Percentiles rank a stretch among this genome's conserved stretches.
Conservation (phyloP, 148 eudicot genomes). For the Vaccinium corymbosum region DNA sequence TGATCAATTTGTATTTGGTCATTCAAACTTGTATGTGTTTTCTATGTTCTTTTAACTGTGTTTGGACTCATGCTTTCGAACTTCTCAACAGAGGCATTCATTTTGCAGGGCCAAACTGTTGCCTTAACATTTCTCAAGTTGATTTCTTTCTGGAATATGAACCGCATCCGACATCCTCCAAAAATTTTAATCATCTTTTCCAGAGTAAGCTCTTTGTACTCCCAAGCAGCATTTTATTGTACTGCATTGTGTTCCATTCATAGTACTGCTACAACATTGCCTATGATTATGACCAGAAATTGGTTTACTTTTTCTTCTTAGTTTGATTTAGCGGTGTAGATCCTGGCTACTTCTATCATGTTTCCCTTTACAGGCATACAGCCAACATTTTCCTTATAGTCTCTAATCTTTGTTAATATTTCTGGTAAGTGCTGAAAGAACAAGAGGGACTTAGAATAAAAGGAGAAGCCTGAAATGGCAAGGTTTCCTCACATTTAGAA, state of each 20-base stretch:
- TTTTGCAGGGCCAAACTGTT: conserved; percentile 83
- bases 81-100: conserved; percentile 5
- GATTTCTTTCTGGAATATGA: conserved; percentile 75
- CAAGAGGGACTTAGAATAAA: background rate
- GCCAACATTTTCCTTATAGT: background rate
- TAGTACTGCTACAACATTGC: background rate
- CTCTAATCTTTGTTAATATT: background rate
- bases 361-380: background rate
- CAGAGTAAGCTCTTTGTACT: conserved; percentile 61
- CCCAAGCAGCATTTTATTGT: conserved; percentile 11
- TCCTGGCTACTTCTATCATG: background rate
- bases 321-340: background rate
- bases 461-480: background rate
- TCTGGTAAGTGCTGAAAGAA: background rate
- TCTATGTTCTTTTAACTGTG: background rate
- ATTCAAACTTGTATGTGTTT: background rate
- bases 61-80: background rate
- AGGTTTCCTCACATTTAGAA: background rate
- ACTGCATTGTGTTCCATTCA: background rate
- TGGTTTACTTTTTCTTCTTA: background rate
- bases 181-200: conserved; percentile 86
- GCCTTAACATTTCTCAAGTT: conserved; percentile 75
- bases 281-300: background rate
- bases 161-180: conserved; percentile 95
- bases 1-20: background rate